These are phyloP conservation scores for Zoysia matrella DNA, from an alignment of 202 grass and related monocot species.

Conservation along the genomic window DNA sequence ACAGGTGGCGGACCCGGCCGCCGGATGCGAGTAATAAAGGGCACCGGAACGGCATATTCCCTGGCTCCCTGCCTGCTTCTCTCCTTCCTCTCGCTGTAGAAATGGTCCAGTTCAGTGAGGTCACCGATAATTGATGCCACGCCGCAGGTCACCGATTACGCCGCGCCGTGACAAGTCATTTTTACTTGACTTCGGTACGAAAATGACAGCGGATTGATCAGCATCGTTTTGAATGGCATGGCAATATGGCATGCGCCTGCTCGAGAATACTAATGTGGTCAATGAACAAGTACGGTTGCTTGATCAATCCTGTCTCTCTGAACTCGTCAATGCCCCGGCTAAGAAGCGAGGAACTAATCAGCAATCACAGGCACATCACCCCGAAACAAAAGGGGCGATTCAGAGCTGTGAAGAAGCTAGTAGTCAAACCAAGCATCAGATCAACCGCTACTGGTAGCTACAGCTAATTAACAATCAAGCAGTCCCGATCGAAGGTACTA, in stretches of 20 bases:
- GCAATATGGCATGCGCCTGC: neutral
- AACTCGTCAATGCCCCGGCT: neutral
- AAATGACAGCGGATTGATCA: neutral
- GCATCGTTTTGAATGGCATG: neutral
- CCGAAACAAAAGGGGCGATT: neutral
- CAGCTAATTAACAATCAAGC: neutral
- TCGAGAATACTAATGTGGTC: too few relatives aligned
- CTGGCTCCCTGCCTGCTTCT: too few relatives aligned
- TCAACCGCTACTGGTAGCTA: neutral
- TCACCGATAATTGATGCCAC: slow-evolving; percentile 15
- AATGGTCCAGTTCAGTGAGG: neutral
- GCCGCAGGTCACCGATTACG: neutral
- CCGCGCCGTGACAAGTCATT: slow-evolving; percentile 16
- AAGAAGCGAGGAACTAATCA: neutral
- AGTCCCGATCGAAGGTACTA: neutral
- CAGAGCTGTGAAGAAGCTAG: neutral
- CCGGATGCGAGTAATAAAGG: neutral
- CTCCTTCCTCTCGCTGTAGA: neutral
- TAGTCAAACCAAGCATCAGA: neutral
- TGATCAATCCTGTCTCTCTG: neutral
- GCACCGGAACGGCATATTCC: neutral
- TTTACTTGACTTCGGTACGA: neutral
- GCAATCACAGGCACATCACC: neutral
- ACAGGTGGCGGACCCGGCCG: neutral
- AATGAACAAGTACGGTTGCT: too few relatives aligned